phyloP scores from a whole-genome alignment of 306 rosid species.

The Castanopsis chinensis region DNA sequence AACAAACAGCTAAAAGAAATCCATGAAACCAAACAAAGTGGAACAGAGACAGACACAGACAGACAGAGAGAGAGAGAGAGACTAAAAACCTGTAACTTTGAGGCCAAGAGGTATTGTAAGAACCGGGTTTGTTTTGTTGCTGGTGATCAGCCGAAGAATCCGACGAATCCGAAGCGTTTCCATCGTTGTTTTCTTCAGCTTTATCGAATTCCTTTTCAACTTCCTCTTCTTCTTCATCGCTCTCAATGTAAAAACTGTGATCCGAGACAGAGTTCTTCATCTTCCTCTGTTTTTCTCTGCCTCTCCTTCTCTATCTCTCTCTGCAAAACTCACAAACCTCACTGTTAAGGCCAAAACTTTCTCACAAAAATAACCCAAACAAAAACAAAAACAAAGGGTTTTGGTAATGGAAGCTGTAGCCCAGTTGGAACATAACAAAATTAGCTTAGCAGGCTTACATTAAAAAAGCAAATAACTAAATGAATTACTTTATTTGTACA shows the following conservation, averaged over 20 bases:
- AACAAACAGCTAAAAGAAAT: neutral
- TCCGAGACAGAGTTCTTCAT: slow-evolving; percentile 82
- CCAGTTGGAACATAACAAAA: neutral
- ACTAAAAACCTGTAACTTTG: slow-evolving; percentile 81
- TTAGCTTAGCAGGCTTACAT: neutral
- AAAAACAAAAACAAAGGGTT: neutral
- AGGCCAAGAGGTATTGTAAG: slow-evolving; percentile 84
- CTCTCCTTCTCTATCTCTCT: neutral
- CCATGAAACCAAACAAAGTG: slow-evolving; percentile 14
- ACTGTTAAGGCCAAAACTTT: neutral
- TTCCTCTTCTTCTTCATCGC: slow-evolving; percentile 74
- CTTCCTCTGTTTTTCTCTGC: slow-evolving; percentile 12
- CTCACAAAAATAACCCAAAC: neutral
- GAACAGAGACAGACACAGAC: slow-evolving; percentile 1
- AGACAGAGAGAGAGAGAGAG: neutral
- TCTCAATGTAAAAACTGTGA: slow-evolving; percentile 70
- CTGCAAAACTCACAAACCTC: slow-evolving; percentile 1
- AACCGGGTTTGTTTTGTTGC: slow-evolving; percentile 58
- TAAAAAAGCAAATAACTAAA: too few relatives aligned
- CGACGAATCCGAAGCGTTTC: slow-evolving; percentile 80
- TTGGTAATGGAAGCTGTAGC: neutral
- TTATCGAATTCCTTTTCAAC: slow-evolving; percentile 45
- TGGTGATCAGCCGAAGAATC: slow-evolving; percentile 49
- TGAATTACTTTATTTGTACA: neutral
- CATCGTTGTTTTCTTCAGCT: slow-evolving; percentile 50